These are phyloP conservation scores for Ceratocystis destructans DNA, from an alignment of 2,329 filamentous ascomycete genomes.

Conservation along the genomic window DNA sequence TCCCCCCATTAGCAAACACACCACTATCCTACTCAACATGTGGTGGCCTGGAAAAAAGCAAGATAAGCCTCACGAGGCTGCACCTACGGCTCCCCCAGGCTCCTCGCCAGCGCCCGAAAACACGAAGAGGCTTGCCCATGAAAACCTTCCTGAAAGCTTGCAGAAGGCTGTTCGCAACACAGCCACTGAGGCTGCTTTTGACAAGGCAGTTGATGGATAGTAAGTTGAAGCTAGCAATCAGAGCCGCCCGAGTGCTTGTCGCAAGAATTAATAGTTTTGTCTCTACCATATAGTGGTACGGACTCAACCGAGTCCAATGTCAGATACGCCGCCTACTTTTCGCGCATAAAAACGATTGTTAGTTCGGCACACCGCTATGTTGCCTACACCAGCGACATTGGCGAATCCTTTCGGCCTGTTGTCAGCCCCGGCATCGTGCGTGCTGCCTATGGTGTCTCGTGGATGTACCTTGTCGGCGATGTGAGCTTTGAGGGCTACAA, in stretches of 20 bases:
- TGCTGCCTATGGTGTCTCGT: slow-evolving; percentile 77
- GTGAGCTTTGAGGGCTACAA: slow-evolving; percentile 92
- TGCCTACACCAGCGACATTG: slow-evolving; percentile 91
- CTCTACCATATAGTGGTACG: slow-evolving; percentile 29
- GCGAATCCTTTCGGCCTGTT: slow-evolving; percentile 87
- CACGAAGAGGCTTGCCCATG: slow-evolving; percentile 34
- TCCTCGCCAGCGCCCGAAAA: slow-evolving; percentile 27
- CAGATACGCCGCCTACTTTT: slow-evolving; percentile 86
- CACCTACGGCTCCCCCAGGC: not conserved
- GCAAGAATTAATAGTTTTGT: not conserved
- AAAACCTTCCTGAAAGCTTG: slow-evolving; percentile 41
- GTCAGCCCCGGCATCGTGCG: slow-evolving; percentile 74
- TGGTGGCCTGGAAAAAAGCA: slow-evolving; percentile 29
- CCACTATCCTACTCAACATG: slow-evolving; percentile 19
- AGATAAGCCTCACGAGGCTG: slow-evolving; percentile 25
- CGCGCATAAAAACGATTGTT: slow-evolving; percentile 72
- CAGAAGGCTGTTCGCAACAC: slow-evolving; percentile 45
- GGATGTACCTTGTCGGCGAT: slow-evolving; percentile 84
- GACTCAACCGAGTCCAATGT: slow-evolving; percentile 75
- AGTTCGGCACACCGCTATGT: slow-evolving; percentile 88
- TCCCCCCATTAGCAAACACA: no score
- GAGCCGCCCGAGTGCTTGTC: no score
- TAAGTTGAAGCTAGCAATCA: slow-evolving; percentile 7
- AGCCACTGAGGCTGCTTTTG: slow-evolving; percentile 53
- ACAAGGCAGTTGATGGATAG: slow-evolving; percentile 15